Percentiles rank a stretch among this genome's conserved stretches.
Evolutionary conservation across 768 basidiomycete species (phyloP).

Genomic region (Psilocybe sp.): DNA sequence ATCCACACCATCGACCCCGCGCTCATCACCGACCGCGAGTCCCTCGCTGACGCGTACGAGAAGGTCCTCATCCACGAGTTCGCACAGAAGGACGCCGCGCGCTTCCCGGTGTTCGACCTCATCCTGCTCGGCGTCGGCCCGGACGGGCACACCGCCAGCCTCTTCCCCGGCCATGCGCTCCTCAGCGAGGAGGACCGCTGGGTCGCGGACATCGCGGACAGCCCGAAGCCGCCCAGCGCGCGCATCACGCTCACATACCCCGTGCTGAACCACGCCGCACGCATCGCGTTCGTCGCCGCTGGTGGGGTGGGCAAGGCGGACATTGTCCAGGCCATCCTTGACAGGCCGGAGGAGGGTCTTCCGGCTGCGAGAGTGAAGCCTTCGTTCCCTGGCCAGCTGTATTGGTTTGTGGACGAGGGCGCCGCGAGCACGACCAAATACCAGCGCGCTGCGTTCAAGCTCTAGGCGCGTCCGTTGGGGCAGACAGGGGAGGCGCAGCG

Average conservation of each 20-base stretch:
- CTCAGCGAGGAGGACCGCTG: constrained; percentile 87
- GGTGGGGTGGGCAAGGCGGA: constrained; percentile 78
- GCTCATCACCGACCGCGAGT: constrained; percentile 71
- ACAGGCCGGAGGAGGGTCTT: constrained; percentile 73
- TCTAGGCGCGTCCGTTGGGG: constrained; percentile 30
- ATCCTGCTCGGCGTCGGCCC: constrained; percentile 96
- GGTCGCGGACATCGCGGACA: constrained; percentile 92
- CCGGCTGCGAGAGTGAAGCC: constrained; percentile 84
- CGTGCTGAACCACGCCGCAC: constrained; percentile 85
- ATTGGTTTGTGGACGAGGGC: constrained; percentile 92
- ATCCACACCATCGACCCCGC: constrained; percentile 80
- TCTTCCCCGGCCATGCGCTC: constrained; percentile 91
- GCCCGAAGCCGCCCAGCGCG: constrained; percentile 88
- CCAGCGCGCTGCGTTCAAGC: constrained; percentile 53
- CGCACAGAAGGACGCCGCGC: constrained; percentile 88
- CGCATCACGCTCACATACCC: constrained; percentile 92
- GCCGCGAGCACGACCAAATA: constrained; percentile 67
- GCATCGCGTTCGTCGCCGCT: constrained; percentile 85
- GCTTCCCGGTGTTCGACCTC: constrained; percentile 97
- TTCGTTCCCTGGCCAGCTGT: constrained; percentile 76
- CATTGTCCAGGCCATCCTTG: constrained; percentile 68
- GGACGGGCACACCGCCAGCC: constrained; percentile 96
- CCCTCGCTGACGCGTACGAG: constrained; percentile 80
- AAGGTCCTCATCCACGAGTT: constrained; percentile 85
- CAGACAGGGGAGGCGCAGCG: not conserved